Conservation (phyloP, 345 rosid genomes). For the Psidium guajava region DNA sequence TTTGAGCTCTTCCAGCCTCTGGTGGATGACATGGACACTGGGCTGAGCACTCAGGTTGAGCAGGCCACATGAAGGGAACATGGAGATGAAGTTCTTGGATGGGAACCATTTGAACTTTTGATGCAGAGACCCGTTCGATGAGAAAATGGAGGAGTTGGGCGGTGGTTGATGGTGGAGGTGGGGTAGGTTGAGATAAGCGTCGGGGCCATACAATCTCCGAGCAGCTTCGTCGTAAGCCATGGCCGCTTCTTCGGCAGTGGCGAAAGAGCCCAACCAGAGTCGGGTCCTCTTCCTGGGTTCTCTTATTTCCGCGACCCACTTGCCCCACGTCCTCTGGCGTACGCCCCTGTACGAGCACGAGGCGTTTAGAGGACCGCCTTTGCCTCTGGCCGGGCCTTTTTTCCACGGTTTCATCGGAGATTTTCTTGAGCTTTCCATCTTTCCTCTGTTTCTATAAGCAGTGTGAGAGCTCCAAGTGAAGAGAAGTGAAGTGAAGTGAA, state of each 20-base stretch:
- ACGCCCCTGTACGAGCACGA: conserved; percentile 82
- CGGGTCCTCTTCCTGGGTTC: conserved; percentile 89
- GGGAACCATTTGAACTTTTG: conserved; percentile 71
- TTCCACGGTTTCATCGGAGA: conserved; percentile 76
- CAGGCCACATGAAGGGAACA: conserved; percentile 79
- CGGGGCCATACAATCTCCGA: conserved; percentile 58
- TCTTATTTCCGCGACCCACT: conserved; percentile 96
- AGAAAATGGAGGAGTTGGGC: not conserved
- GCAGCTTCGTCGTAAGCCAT: conserved; percentile 95
- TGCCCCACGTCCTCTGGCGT: conserved; percentile 93
- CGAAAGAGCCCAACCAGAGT: conserved; percentile 81
- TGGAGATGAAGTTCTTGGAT: conserved; percentile 67
- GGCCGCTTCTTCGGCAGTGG: conserved; percentile 94
- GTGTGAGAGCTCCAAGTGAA: not conserved
- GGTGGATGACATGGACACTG: conserved; percentile 75
- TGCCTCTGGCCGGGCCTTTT: conserved; percentile 87
- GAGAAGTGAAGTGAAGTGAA: too few species aligned
- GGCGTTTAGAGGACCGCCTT: conserved; percentile 90
- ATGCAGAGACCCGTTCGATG: conserved; percentile 4
- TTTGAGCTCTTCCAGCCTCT: conserved; percentile 79
- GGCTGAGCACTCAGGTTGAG: conserved; percentile 83
- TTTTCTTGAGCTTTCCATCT: conserved; percentile 34
- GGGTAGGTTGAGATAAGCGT: conserved; percentile 82
- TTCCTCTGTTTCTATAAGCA: not conserved
- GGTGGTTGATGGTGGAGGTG: conserved; percentile 35